Evolutionary conservation across 305 asterid genomes (phyloP).

Genomic region (Coffea humblotiana): DNA sequence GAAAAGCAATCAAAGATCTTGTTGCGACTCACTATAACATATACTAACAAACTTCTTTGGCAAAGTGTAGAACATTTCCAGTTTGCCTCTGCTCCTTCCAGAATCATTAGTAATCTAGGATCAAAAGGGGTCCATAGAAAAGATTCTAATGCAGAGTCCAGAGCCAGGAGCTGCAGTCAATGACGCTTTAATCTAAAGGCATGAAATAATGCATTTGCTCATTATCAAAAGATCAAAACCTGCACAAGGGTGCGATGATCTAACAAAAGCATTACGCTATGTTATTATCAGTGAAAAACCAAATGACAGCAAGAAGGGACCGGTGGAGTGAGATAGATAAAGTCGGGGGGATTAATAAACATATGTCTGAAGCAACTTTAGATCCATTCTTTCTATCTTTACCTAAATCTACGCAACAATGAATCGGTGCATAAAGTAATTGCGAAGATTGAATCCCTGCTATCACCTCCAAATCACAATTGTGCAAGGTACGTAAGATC

Average conservation of each 20-base stretch:
- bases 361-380: background rate
- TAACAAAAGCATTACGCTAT: background rate
- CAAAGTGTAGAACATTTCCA: background rate
- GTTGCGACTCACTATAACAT: background rate
- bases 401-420: background rate
- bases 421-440: constrained; percentile 3
- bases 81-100: background rate
- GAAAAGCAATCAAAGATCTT: background rate
- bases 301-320: background rate
- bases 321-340: background rate
- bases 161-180: background rate
- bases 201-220: background rate
- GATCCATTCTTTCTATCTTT: constrained; percentile 13
- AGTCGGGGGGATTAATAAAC: background rate
- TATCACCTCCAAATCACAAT: background rate
- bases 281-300: background rate
- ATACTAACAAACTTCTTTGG: background rate
- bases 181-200: background rate
- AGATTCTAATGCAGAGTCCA: background rate
- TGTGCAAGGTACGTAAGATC: background rate
- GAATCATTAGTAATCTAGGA: background rate
- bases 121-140: background rate
- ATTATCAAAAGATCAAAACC: no score
- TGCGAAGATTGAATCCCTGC: background rate
- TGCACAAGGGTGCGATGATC: background rate